Conservation (phyloP, 2,329 filamentous ascomycete species). For the Calonectria hongkongensis region DNA sequence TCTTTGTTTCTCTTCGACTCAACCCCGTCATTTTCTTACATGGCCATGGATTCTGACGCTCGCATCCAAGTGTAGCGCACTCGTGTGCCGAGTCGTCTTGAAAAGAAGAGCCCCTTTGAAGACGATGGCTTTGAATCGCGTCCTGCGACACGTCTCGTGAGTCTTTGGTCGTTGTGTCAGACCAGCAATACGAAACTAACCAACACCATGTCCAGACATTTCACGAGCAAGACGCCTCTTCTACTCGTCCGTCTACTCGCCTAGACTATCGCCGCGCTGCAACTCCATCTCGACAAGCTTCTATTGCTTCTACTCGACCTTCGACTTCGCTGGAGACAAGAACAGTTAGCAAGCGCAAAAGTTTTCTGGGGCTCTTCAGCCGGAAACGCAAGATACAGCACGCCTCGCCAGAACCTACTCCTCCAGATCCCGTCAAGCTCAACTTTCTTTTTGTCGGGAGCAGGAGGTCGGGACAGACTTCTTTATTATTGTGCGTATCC, state of each 20-base stretch:
- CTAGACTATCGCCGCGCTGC: constrained; percentile 55
- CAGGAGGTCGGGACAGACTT: constrained; percentile 59
- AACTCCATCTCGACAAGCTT: constrained; percentile 52
- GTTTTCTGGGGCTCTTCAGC: constrained; percentile 51
- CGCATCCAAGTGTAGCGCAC: constrained; percentile 59
- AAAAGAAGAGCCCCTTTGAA: constrained; percentile 60
- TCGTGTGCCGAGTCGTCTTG: constrained; percentile 59
- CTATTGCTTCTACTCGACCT: constrained; percentile 41
- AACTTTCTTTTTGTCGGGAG: constrained; percentile 63
- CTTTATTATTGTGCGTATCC: constrained; percentile 59
- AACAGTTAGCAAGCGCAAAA: constrained; percentile 40
- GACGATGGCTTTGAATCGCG: constrained; percentile 58
- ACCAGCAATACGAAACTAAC: neutral
- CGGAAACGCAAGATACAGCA: constrained; percentile 54
- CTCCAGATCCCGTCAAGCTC: constrained; percentile 53
- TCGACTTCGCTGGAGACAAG: constrained; percentile 39
- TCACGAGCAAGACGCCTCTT: constrained; percentile 44
- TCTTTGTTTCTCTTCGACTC: neutral
- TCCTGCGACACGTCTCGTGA: constrained; percentile 57
- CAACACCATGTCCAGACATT: constrained; percentile 49
- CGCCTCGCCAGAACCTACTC: constrained; percentile 37
- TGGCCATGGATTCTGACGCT: constrained; percentile 38
- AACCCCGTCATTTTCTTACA: neutral
- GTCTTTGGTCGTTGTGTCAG: neutral
- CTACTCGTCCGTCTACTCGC: constrained; percentile 52